Evolutionary conservation across 2,329 filamentous ascomycete genomes (phyloP).

Genomic region (Aspergillus sp.): DNA sequence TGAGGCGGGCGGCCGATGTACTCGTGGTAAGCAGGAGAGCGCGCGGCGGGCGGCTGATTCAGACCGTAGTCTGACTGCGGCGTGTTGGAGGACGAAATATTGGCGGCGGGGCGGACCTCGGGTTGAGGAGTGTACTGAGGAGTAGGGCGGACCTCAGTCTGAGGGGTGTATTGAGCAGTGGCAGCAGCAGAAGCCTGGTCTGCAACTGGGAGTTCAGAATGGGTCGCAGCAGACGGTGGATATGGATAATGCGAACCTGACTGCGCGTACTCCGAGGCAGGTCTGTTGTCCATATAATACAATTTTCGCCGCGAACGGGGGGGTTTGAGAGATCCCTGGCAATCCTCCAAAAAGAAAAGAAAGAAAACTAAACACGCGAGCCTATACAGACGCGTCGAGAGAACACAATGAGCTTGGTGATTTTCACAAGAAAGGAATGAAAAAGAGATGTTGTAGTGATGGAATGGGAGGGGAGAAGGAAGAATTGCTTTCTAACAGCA

Average conservation of each 20-base stretch:
- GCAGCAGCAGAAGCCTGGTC: slow-evolving; percentile 86
- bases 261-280: slow-evolving; percentile 77
- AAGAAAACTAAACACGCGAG: slow-evolving; percentile 20
- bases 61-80: slow-evolving; percentile 87
- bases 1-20: slow-evolving; percentile 74
- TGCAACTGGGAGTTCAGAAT: slow-evolving; percentile 84
- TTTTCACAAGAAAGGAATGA: slow-evolving; percentile 17
- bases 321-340: slow-evolving; percentile 20
- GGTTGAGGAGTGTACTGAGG: slow-evolving; percentile 77
- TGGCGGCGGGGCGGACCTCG: slow-evolving; percentile 69
- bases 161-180: slow-evolving; percentile 43
- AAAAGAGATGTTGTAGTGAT: slow-evolving; percentile 1
- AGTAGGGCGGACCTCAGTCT: slow-evolving; percentile 41
- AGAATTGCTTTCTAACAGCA: slow-evolving; percentile 7
- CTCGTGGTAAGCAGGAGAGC: slow-evolving; percentile 82
- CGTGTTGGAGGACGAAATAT: slow-evolving; percentile 75
- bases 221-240: slow-evolving; percentile 56
- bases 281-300: slow-evolving; percentile 60
- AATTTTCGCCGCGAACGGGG: slow-evolving; percentile 29
- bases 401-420: slow-evolving; percentile 33
- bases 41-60: slow-evolving; percentile 71
- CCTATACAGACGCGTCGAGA: slow-evolving; percentile 34
- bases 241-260: slow-evolving; percentile 74
- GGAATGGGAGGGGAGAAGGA: slow-evolving; percentile 16
- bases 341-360: slow-evolving; percentile 21